These are phyloP conservation scores for Citrus mangshanensis DNA, from an alignment of 345 rosid species.

Conservation along the genomic window DNA sequence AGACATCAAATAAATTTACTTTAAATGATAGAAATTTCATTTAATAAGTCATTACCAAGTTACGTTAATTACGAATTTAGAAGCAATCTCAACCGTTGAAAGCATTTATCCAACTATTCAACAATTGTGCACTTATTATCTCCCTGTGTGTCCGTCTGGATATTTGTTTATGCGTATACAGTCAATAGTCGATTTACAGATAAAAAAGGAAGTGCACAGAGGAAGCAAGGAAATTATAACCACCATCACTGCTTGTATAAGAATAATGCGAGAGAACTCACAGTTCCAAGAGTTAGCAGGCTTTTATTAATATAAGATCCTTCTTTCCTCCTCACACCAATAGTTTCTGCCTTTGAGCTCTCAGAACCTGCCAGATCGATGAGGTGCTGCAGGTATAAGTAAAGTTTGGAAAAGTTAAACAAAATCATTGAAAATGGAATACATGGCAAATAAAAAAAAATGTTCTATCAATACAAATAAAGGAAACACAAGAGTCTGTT, in stretches of 20 bases:
- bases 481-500: background rate
- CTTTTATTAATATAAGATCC: conserved; percentile 99
- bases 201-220: conserved; percentile 2
- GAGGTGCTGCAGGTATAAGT: conserved; percentile 86
- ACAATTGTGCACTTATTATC: background rate
- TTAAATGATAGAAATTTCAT: background rate
- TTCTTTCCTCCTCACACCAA: conserved; percentile 91
- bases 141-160: background rate
- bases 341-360: conserved; percentile 97
- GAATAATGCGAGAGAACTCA: conserved; percentile 41
- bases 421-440: background rate
- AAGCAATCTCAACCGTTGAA: background rate
- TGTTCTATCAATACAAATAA: background rate
- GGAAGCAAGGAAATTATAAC: background rate
- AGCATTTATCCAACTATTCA: background rate
- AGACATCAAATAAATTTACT: background rate
- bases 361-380: conserved; percentile 99
- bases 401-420: conserved; percentile 35
- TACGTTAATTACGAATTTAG: background rate
- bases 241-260: background rate
- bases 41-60: background rate
- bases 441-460: background rate
- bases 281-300: conserved; percentile 96
- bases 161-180: background rate
- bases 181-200: background rate